A percentile compares a stretch with the other conserved stretches of the same genome.
phyloP scores from a whole-genome alignment of 2,329 filamentous ascomycete genomes.

The Pochonia chlamydosporia region DNA sequence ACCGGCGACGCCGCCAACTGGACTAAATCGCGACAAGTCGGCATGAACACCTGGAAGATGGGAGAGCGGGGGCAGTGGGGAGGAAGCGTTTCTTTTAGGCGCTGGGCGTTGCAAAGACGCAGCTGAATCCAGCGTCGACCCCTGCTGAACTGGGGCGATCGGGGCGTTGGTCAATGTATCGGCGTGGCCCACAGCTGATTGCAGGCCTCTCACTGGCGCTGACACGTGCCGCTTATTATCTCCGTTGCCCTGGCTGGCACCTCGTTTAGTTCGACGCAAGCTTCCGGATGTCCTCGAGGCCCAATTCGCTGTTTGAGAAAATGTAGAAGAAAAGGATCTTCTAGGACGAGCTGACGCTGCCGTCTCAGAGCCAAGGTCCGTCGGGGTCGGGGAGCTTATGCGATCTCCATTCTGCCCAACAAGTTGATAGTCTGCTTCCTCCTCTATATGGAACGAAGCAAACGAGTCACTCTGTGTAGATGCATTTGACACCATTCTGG shows the following conservation, averaged over 20 bases:
- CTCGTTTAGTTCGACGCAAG: constrained; percentile 49
- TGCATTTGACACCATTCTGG: constrained; percentile 27
- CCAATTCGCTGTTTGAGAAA: constrained; percentile 51
- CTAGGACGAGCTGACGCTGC: constrained; percentile 40
- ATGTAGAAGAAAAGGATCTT: constrained; percentile 55
- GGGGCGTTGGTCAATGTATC: constrained; percentile 5
- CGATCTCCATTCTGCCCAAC: constrained; percentile 10
- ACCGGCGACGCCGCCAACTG: constrained; percentile 31
- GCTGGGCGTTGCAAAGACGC: constrained; percentile 18
- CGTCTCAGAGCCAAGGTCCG: constrained; percentile 20
- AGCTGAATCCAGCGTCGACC: constrained; percentile 11
- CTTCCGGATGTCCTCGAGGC: constrained; percentile 49
- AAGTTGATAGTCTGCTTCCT: constrained; percentile 12
- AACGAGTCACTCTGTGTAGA: constrained; percentile 16
- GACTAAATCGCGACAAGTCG: constrained; percentile 44
- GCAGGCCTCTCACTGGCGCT: constrained; percentile 37
- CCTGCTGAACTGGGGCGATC: constrained; percentile 11
- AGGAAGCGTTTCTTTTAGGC: constrained; percentile 42
- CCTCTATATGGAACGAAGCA: constrained; percentile 18
- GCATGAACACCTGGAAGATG: constrained; percentile 47
- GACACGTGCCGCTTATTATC: constrained; percentile 48
- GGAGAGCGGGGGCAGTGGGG: constrained; percentile 50
- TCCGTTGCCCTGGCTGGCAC: constrained; percentile 33
- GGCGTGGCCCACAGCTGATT: constrained; percentile 20
- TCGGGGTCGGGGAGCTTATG: constrained; percentile 13